These are phyloP conservation scores for Coniochaeta pulveracea DNA, from an alignment of 2,329 filamentous ascomycete species.

Conservation along the genomic window DNA sequence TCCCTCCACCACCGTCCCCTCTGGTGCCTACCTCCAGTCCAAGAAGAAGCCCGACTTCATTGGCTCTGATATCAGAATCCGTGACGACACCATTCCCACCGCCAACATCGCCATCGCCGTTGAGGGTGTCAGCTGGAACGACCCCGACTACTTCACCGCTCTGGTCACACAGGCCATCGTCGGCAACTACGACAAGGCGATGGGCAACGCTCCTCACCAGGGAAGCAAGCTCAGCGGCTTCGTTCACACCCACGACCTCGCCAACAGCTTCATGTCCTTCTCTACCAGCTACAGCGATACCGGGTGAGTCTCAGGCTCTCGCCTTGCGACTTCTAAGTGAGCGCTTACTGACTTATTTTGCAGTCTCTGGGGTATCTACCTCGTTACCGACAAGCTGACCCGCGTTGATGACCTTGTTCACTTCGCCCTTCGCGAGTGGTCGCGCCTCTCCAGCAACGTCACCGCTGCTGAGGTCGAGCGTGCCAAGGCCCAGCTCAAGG, in stretches of 20 bases:
- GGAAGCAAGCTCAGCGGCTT: conserved; percentile 96
- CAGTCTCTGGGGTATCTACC: conserved; percentile 99
- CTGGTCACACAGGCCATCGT: conserved; percentile 97
- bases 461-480: conserved; percentile 88
- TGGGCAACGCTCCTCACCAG: conserved; percentile 94
- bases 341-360: neutral
- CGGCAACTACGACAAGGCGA: conserved; percentile 98
- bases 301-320: conserved; percentile 50
- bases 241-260: conserved; percentile 87
- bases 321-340: no score
- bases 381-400: conserved; percentile 82
- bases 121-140: conserved; percentile 99
- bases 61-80: conserved; percentile 88
- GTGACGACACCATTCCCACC: conserved; percentile 90
- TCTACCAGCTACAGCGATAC: conserved; percentile 99
- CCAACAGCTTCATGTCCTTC: conserved; percentile 99
- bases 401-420: conserved; percentile 91
- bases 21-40: conserved; percentile 62
- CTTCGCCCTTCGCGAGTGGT: conserved; percentile 98
- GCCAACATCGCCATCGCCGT: conserved; percentile 98
- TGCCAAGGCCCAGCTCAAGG: conserved; percentile 98
- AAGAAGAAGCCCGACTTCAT: conserved; percentile 92
- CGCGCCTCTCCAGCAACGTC: conserved; percentile 82
- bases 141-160: conserved; percentile 97
- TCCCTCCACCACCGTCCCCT: conserved; percentile 63